Conservation (phyloP, 1,139 yeast species). For the Suhomyces chickasaworum region DNA sequence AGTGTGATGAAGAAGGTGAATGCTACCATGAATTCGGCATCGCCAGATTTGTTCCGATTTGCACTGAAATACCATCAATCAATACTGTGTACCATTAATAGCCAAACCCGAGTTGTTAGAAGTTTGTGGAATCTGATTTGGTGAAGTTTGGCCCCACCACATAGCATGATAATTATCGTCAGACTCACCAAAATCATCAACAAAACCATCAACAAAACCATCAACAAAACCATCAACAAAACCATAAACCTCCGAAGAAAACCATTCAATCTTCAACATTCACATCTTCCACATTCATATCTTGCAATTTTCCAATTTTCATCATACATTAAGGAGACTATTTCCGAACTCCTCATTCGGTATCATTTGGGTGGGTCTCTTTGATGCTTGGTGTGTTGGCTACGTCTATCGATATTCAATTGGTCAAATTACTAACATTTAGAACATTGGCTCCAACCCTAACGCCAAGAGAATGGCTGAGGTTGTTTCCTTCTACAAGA, state of each 20-base stretch:
- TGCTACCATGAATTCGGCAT: background rate
- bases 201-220: no score
- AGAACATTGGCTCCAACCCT: constrained; percentile 94
- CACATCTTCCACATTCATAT: no score
- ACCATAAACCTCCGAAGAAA: no score
- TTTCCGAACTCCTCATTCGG: no score
- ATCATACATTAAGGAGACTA: no score
- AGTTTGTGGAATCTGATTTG: background rate
- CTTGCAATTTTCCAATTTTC: no score
- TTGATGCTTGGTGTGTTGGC: no score
- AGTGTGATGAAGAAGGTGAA: background rate
- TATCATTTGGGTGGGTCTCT: no score
- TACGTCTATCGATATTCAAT: background rate
- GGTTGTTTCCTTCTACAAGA: constrained; percentile 93
- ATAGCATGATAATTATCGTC: background rate
- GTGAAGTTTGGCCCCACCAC: background rate
- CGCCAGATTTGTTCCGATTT: background rate
- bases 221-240: no score
- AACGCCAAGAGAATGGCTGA: constrained; percentile 96
- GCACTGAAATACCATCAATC: background rate
- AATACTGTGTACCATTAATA: background rate
- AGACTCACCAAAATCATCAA: background rate
- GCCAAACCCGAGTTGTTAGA: background rate
- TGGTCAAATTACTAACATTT: constrained; percentile 39
- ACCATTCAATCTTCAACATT: no score